Conservation (phyloP, 2,329 filamentous ascomycete genomes). For the Trichoderma endophyticum region DNA sequence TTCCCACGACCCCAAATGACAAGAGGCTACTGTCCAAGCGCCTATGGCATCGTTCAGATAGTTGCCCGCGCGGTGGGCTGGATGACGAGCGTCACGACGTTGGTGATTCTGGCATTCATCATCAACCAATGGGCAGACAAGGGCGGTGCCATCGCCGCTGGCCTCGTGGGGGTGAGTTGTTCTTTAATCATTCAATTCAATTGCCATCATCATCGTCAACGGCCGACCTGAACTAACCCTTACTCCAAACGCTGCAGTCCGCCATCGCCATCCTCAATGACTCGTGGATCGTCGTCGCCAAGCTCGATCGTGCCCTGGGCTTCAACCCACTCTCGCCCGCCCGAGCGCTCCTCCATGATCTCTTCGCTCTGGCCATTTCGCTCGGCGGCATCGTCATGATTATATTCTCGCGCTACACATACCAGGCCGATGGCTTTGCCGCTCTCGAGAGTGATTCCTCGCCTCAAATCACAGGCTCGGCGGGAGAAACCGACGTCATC, state of each 20-base stretch:
- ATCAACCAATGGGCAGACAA: constrained; percentile 32
- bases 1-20: constrained; percentile 1
- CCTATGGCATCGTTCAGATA: constrained; percentile 23
- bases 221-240: neutral
- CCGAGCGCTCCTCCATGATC: constrained; percentile 32
- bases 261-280: constrained; percentile 37
- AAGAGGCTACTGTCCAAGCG: constrained; percentile 3
- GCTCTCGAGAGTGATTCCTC: neutral
- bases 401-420: constrained; percentile 18
- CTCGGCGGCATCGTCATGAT: constrained; percentile 36
- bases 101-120: constrained; percentile 33
- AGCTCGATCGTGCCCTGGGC: constrained; percentile 27
- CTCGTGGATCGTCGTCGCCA: constrained; percentile 36
- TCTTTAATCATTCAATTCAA: neutral
- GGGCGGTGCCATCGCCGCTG: constrained; percentile 30
- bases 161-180: constrained; percentile 33
- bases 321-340: constrained; percentile 29
- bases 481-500: neutral
- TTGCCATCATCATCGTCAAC: neutral
- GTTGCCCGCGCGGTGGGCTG: constrained; percentile 31
- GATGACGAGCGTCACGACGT: constrained; percentile 31
- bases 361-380: constrained; percentile 33
- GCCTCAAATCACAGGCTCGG: neutral
- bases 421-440: neutral
- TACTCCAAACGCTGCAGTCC: constrained; percentile 22